Base-by-base conservation (phyloP, 345 rosid species). In the Gossypium thurberi region DNA sequence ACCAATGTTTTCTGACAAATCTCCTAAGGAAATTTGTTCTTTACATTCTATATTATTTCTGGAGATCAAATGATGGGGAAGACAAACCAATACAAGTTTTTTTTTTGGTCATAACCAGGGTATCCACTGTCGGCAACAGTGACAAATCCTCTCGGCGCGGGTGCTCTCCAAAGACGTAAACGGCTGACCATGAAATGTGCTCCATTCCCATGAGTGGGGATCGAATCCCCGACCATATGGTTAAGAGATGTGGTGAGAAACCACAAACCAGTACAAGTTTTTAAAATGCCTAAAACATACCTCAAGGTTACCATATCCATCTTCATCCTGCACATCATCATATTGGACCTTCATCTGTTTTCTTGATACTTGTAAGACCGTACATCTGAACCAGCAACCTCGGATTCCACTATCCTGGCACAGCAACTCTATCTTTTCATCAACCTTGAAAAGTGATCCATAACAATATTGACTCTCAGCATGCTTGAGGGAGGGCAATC, bases 361-460 rank as follows among this genome's bases (percentile, higher is more conserved):
- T 64, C 82, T 79, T 64, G 89, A 84, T 63, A 87, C 78, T 77
- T 87, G 86, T 78, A 95, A 70, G 82, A 92, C 79, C 18, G 91
- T 88, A 82, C 98, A 90, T 82, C 90, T 86, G 81, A 95, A 95
- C 99, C 98, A 92, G 83, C 99, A 92, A 59, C 99, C 99, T 81
- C 96, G 87, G 74, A 95, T 82, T 51, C 99, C 99, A 69, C 99
- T 95, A 82, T 95, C 99, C 85, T 89, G 99, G 87, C 97, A 89
- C 65, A 92, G 78, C 73, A 82, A 69, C 81, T 94, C 99, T 73
- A 94, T 82, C 81, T 89, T 92, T 69, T 87, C 93, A 82, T 83
- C 88, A 72, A 82, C 83, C 77, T 81, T 81, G 80, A 87, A 84
- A 48, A 70, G 53, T 52, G 76, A 78, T 68, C 62, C 69, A 69